Evolutionary conservation across 805 yeast species (phyloP).

Genomic region (Ogataea nonfermentans): DNA sequence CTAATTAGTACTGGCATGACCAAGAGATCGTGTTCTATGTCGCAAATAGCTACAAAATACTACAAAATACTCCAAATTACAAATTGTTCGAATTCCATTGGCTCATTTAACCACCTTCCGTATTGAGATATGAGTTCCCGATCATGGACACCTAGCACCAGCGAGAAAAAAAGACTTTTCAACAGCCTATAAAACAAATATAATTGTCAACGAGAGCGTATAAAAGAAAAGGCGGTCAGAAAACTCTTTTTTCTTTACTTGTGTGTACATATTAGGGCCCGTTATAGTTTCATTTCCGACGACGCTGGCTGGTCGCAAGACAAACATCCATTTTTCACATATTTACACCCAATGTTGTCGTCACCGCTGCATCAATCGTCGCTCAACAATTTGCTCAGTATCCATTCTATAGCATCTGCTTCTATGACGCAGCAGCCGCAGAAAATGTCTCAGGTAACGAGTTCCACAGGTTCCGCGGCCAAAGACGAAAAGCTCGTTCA

Average conservation of each 20-base stretch:
- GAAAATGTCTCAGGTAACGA: conserved; percentile 5
- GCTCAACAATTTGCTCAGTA: conserved; percentile 15
- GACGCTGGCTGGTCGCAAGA: neutral
- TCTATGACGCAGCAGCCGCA: conserved; percentile 6
- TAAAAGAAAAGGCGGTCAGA: neutral
- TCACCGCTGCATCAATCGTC: conserved; percentile 22
- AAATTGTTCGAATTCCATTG: conserved; percentile 4
- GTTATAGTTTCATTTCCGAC: neutral
- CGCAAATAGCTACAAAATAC: too few relatives aligned
- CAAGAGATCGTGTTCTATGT: too few relatives aligned
- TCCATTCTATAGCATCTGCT: conserved; percentile 18
- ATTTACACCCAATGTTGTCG: conserved; percentile 18
- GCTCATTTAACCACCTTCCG: conserved; percentile 2
- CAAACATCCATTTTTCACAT: neutral
- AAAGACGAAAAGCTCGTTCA: neutral
- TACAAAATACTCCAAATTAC: neutral
- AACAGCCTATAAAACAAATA: conserved; percentile 13
- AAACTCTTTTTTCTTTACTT: neutral
- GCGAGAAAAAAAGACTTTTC: conserved; percentile 6
- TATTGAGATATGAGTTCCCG: conserved; percentile 6
- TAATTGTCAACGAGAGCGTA: conserved; percentile 7
- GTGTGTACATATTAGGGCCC: neutral
- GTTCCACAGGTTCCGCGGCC: conserved; percentile 1
- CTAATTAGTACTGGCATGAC: too few relatives aligned
- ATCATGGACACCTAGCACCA: conserved; percentile 6